Conservation (phyloP, 2,329 filamentous ascomycete species). For the Didymella sp. region DNA sequence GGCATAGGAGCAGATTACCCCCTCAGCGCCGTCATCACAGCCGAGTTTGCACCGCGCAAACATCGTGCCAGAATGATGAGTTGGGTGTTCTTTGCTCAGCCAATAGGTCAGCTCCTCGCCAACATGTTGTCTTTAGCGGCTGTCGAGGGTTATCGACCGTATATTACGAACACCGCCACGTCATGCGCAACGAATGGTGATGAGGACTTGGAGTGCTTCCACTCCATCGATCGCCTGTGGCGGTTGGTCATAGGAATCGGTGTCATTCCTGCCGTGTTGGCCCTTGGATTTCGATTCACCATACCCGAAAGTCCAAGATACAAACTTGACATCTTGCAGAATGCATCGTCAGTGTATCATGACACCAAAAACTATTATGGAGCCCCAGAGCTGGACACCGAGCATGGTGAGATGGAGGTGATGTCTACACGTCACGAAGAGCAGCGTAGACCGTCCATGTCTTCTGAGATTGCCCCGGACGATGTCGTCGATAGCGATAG, state of each 20-base stretch:
- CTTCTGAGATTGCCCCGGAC: slow-evolving; percentile 38
- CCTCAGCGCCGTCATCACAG: slow-evolving; percentile 49
- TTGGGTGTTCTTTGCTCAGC: slow-evolving; percentile 53
- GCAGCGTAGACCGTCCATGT: slow-evolving; percentile 27
- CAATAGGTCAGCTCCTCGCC: slow-evolving; percentile 49
- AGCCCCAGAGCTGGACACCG: slow-evolving; percentile 33
- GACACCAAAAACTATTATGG: slow-evolving; percentile 46
- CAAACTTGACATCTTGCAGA: slow-evolving; percentile 50
- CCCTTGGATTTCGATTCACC: slow-evolving; percentile 50
- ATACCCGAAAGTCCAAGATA: slow-evolving; percentile 53
- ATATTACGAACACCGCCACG: slow-evolving; percentile 28
- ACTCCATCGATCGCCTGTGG: slow-evolving; percentile 51
- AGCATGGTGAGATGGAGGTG: slow-evolving; percentile 42
- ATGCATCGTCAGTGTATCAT: slow-evolving; percentile 40
- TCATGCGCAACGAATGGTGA: slow-evolving; percentile 28
- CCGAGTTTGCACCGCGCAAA: slow-evolving; percentile 50
- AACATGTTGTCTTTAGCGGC: slow-evolving; percentile 41
- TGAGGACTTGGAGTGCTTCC: slow-evolving; percentile 34
- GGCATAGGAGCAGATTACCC: slow-evolving; percentile 51
- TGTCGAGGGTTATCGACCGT: slow-evolving; percentile 36
- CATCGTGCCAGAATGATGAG: slow-evolving; percentile 52
- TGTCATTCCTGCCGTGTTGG: slow-evolving; percentile 35
- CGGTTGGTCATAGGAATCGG: slow-evolving; percentile 52
- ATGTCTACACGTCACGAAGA: slow-evolving; percentile 18
- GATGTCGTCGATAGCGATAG: slow-evolving; percentile 37